These are phyloP conservation scores for Cyanophora paradoxa DNA, from an alignment of 78 protist species.

Conservation along the genomic window DNA sequence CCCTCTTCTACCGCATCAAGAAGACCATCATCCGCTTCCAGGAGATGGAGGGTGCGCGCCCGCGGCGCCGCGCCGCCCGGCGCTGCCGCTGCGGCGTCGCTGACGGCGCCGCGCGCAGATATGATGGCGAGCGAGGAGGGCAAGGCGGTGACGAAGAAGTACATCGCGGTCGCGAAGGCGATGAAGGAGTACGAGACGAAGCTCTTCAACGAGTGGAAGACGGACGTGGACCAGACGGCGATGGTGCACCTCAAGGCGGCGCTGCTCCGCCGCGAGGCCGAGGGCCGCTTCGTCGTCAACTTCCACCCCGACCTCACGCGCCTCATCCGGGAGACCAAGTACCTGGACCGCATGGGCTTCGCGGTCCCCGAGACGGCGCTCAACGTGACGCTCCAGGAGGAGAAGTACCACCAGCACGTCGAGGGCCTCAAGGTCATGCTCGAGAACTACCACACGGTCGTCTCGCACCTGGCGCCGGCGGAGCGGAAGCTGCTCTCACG, in stretches of 20 bases:
- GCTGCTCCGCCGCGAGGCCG: neutral
- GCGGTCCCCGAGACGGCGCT: conserved; percentile 67
- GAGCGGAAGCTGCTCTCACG: conserved; percentile 32
- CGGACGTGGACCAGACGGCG: neutral
- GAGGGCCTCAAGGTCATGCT: conserved; percentile 51
- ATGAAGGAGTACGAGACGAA: conserved; percentile 49
- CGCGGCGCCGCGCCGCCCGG: too few species aligned
- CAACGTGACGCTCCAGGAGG: conserved; percentile 78
- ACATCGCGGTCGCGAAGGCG: conserved; percentile 43
- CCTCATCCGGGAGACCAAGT: conserved; percentile 72
- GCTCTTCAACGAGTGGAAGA: conserved; percentile 48
- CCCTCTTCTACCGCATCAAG: conserved; percentile 59
- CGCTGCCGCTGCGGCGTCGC: too few species aligned
- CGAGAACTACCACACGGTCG: conserved; percentile 15
- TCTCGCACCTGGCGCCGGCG: conserved; percentile 18
- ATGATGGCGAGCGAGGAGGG: conserved; percentile 31
- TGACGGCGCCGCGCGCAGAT: neutral
- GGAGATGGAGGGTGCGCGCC: too few species aligned
- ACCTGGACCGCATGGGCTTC: conserved; percentile 63
- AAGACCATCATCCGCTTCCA: conserved; percentile 54
- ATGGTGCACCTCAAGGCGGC: conserved; percentile 5
- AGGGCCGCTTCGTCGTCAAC: conserved; percentile 45
- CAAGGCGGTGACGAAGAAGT: conserved; percentile 23
- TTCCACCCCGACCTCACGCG: conserved; percentile 37
- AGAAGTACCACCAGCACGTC: conserved; percentile 45